Evolutionary conservation across 179 eudicot species (phyloP).

Genomic region (Vitellaria paradoxa): DNA sequence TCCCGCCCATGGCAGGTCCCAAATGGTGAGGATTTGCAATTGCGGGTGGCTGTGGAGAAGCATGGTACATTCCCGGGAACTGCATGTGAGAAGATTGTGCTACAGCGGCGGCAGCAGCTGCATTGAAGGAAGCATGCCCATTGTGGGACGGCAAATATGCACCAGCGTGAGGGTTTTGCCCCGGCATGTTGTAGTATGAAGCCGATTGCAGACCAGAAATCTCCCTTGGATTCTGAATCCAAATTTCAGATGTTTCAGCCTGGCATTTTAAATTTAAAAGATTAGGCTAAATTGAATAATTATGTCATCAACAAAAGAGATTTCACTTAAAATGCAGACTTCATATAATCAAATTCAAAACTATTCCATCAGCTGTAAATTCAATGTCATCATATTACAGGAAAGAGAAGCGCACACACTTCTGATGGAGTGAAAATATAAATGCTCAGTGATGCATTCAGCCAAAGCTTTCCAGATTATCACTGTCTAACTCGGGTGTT

Average conservation of each 20-base stretch:
- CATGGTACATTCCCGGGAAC: slow-evolving; percentile 78
- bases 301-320: neutral
- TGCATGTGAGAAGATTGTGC: slow-evolving; percentile 93
- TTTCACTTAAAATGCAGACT: too few relatives aligned
- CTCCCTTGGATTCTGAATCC: slow-evolving; percentile 89
- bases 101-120: slow-evolving; percentile 37
- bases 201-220: slow-evolving; percentile 69
- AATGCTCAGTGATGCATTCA: too few relatives aligned
- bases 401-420: too few relatives aligned
- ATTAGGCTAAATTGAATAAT: too few relatives aligned
- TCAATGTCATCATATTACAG: neutral
- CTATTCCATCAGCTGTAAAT: neutral
- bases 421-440: too few relatives aligned
- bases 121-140: slow-evolving; percentile 72
- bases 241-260: slow-evolving; percentile 88
- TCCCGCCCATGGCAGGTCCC: neutral
- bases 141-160: slow-evolving; percentile 70
- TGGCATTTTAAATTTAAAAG: slow-evolving; percentile 21
- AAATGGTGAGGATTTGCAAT: neutral
- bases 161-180: slow-evolving; percentile 69
- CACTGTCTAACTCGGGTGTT: too few relatives aligned
- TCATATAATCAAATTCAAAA: neutral
- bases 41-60: slow-evolving; percentile 23
- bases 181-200: slow-evolving; percentile 82
- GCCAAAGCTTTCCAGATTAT: too few relatives aligned